Base-by-base conservation (phyloP, 179 eudicot species). In the Silene coronaria region DNA sequence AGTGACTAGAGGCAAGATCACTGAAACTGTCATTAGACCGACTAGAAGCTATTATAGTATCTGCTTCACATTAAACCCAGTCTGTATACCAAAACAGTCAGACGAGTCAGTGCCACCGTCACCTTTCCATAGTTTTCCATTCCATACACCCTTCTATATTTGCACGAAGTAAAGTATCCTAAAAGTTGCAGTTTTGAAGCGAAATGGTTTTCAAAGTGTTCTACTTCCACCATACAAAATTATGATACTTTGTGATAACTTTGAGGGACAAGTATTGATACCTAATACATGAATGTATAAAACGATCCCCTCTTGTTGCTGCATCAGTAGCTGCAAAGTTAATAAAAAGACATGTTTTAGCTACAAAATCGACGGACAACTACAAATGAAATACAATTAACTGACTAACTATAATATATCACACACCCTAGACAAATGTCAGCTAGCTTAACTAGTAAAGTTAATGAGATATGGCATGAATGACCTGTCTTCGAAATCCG, bases 261-360 rank as follows among this genome's bases (percentile, higher is more conserved):
- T 34, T 0, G 38, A 34, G 38, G 6, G 38, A 34, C 38, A 75
- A 68, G 64, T 53, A 45, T 12, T 34, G 38, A 26, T 57, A 17
- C 61, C 23, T 57, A n/a, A 57, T 19, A 27, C 67, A 62, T 65
- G 70, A 65, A 32, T 65, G 70, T 65, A 65, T 65, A 65, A 65
- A 65, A 30, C 46, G 42, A 32, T 65, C 32, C 24, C 61, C 21
- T 17, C 61, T 57, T 57, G 61, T 57, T 19, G 97, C 86, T 69
- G 97, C 89, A 83, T 92, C 97, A 81, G 89, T 91, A 78, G 89
- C 98, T 94, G 61, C 61, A 57, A 57, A 57, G 61, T 57, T 0
- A 19, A 57, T 19, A 57, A 1, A 14, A 57, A 1, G 23, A 57
- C 61, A 57, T 17, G 21, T 19, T 4, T 16, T 57, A 57, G 61